Evolutionary conservation across 495 filamentous ascomycete genomes (phyloP), one percentile per base, ranked within the genome.

Genomic region (Podospora appendiculata): DNA sequence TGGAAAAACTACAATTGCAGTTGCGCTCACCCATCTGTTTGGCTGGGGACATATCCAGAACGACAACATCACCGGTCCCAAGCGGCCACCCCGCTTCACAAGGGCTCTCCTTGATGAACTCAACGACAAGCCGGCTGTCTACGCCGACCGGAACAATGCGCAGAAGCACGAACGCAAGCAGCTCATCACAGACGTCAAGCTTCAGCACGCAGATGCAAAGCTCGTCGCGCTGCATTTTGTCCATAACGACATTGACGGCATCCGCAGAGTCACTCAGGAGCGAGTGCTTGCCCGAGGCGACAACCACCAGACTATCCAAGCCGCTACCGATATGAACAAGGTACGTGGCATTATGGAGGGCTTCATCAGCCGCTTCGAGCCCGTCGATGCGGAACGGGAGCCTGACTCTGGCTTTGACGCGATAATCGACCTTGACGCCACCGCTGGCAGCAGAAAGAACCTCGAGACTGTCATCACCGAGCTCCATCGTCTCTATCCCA

Each of bases 281-380:
- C 84, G 93, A 11, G 89, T 99, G 0, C 71, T 96, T 18, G 72
- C 78, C 0, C 88, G 93, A 12, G 93, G 93, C 0, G 90, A 99
- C 66, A 97, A 96, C 62, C 93, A 99, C 60, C 93, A 99, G 65
- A 96, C 92, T 10, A 99, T 99, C 59, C 90, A 92, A 52, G 88
- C 92, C 5, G 84, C 82, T 11, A 81, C 78, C 34, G 71, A 81
- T 45, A 66, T 70, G 38, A 66, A 72, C 12, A 89, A 95, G 63
- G 82, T 92, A 35, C 74, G 89, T 18, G 81, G 81, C 8, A 97
- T 99, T 61, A 97, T 99, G 93, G 85, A 96, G 55, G 89, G 90
- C 36, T 99, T 99, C 72, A 73, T 98, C 42, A 54, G 70, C 0
- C 85, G 93, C 13, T 99, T 96, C 64, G 84, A 97, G 67, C 78